Conservation (phyloP, 345 rosid species). For the Luvunga scandens region DNA sequence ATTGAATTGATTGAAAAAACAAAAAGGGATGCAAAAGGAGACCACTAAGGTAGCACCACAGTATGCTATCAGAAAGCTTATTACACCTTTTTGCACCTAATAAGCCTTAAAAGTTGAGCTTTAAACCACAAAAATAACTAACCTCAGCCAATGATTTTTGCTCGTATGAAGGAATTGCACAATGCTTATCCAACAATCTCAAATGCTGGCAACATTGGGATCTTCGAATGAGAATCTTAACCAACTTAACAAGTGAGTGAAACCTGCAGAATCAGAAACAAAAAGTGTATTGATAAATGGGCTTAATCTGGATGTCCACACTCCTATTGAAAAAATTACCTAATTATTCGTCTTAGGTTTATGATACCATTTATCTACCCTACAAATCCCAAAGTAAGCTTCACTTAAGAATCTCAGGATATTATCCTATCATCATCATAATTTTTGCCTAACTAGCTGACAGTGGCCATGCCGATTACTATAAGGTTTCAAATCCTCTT, state of each 20-base stretch:
- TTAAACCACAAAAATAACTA: conserved; percentile 14
- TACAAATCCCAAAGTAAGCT: not conserved
- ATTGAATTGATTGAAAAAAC: not conserved
- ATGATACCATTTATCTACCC: not conserved
- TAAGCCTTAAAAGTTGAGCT: not conserved
- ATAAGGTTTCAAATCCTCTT: not conserved
- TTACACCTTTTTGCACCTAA: not conserved
- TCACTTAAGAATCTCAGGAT: not conserved
- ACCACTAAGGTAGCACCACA: not conserved
- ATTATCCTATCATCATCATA: not conserved
- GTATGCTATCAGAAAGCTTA: conserved; percentile 1
- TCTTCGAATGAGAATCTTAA: conserved; percentile 57
- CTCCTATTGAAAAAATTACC: not conserved
- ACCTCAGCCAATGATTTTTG: conserved; percentile 30
- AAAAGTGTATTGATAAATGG: not conserved
- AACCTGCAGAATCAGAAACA: conserved; percentile 43
- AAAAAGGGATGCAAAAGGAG: not conserved
- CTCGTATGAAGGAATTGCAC: conserved; percentile 32
- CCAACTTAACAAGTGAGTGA: conserved; percentile 48
- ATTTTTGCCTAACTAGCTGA: not conserved
- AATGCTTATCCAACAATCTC: conserved; percentile 65
- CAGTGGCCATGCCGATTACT: not conserved
- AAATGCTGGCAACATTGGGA: conserved; percentile 43
- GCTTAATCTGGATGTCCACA: not conserved
- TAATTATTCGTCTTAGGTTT: not conserved